Evolutionary conservation across 2,329 filamentous ascomycete species (phyloP).

Genomic region (Colletotrichum cuscutae): DNA sequence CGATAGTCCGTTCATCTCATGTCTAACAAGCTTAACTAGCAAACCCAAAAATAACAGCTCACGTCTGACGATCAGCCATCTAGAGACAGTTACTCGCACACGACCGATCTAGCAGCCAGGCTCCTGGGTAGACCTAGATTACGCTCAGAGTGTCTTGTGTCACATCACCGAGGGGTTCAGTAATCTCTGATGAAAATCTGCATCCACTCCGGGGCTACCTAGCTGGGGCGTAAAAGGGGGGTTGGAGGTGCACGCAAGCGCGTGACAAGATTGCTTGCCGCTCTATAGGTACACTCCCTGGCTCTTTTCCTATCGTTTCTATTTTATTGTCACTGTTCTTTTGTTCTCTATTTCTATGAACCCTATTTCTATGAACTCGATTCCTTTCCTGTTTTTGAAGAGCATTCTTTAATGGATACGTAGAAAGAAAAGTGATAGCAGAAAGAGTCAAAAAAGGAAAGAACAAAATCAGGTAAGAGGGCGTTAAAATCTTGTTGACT

Average conservation of each 20-base stretch:
- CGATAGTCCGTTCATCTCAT: background rate
- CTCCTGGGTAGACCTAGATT: constrained; percentile 8
- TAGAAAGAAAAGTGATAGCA: too few relatives aligned
- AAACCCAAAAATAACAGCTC: background rate
- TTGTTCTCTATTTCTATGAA: too few relatives aligned
- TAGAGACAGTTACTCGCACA: background rate
- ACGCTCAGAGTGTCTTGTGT: constrained; percentile 6
- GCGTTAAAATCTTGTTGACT: too few relatives aligned
- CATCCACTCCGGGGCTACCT: background rate
- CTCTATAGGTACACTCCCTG: too few relatives aligned
- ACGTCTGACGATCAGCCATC: background rate
- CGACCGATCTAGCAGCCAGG: constrained; percentile 1
- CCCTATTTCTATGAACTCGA: too few relatives aligned
- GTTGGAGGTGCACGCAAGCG: background rate
- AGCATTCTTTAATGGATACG: too few relatives aligned
- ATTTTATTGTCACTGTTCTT: too few relatives aligned
- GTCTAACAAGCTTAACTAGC: background rate
- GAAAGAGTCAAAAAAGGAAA: too few relatives aligned
- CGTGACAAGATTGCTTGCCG: too few relatives aligned
- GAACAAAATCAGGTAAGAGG: too few relatives aligned
- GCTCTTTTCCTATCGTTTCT: too few relatives aligned
- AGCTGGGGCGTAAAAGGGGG: background rate
- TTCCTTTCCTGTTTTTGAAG: too few relatives aligned
- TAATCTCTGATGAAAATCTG: background rate
- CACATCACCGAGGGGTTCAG: background rate